Base-by-base conservation (phyloP, 2,329 filamentous ascomycete genomes). In the Clonostachys solani region DNA sequence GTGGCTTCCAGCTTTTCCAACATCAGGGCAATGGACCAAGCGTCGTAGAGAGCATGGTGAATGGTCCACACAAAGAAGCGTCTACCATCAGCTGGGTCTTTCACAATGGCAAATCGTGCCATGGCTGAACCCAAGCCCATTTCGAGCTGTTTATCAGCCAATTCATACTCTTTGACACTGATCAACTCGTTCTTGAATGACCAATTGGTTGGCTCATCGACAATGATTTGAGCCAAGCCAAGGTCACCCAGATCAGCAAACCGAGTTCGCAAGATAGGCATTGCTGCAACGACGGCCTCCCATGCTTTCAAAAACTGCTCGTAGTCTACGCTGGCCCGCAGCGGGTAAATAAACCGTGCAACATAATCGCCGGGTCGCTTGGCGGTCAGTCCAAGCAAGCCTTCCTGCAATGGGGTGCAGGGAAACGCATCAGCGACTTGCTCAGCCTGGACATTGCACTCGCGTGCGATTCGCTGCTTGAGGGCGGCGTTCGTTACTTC, bases 161-260 rank as follows among this genome's bases (percentile, higher is more conserved):
- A 58, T 5, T 68, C 53, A 47, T 38, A 71, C 12, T 59, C 57
- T 16, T 58, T 55, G 7, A 71, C 54, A 9, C 57, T 59, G 10
- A 29, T 29, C 23, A 29, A 10, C 23, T 29, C 23, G 23, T 29
- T 29, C 23, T 29, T 29, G 9, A 10, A 29, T 29, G 23, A 29
- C 23, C 23, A 29, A 10, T 29, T 29, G 23, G 23, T 29, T 19
- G 52, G 50, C 2, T 56, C 63, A 3, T 59, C 53, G 23, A 72
- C 50, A 16, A 74, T 64, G 3, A 67, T 65, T 50, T 74, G 71
- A 49, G 70, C 58, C 6, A 72, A 58, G 10, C 71, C 69, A 18
- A 59, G 58, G 10, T 35, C 15, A 8, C 18, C 17, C 19, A 37
- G 44, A 8, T 41, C 12, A 13, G 35, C 44, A 13, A 46, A 41